Base-by-base conservation (phyloP, 1,284 basidiomycete species). In the Melanopsichium pennsylvanicum region DNA sequence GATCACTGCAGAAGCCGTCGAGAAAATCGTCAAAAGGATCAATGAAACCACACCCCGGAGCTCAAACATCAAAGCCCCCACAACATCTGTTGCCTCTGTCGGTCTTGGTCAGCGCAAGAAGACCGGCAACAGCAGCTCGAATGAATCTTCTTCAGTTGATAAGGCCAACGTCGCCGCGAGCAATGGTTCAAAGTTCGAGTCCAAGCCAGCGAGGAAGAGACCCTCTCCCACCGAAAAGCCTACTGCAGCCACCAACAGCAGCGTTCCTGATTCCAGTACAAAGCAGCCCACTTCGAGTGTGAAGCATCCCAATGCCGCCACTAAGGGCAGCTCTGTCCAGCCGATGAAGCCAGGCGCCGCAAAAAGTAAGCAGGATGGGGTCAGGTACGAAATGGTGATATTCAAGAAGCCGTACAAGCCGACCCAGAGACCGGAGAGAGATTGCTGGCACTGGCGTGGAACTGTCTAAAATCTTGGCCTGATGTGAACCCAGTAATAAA, bases 381-480 rank as follows among this genome's bases (percentile, higher is more conserved):
- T 47, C 38, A 63, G 48, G 27, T 51, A 43, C n/a, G 10, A 50
- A 13, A 15, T 50, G n/a, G 31, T 63, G 11, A 48, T 63, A 7
- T 56, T 18, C 47, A 63, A 48, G 33, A 56, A 63, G 27, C 52
- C 18, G 5, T 63, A 29, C 39, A 7, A 18, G 39, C 52, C 52
- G 1, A 47, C 38, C 39, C 47, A 39, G 32, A n/a, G 60, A 25
- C 60, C 60, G 12, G 23, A 32, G 21, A 44, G 60, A 15, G 60
- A 63, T 23, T 45, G 39, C 25, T 63, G 60, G 60, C 52, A 57
- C 29, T 35, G 31, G 11, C 26, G 37, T 8, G 37, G 37, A 5
- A 9, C 19, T 13, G n/a, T 41, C 26, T 58, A 27, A 38, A 4
- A n/a, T n/a, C n/a, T n/a, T n/a, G n/a, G n/a, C n/a, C n/a, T n/a